A percentile compares a stretch with the other conserved stretches of the same genome.
Conservation (phyloP, 2,329 filamentous ascomycete genomes). For the Zymoseptoria brevis region DNA sequence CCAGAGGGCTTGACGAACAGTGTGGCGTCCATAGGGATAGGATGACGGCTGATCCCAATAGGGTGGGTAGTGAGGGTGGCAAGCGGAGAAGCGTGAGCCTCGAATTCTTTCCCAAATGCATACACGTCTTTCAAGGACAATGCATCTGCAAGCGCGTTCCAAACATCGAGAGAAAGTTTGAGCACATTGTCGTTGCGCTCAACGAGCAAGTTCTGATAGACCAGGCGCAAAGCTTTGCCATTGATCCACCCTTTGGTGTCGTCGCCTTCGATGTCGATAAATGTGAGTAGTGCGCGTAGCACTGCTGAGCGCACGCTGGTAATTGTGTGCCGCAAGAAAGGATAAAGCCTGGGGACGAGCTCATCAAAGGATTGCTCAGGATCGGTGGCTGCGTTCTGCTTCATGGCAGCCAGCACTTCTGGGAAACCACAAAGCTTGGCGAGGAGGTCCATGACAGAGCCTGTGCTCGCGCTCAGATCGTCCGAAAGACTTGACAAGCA, state of each 20-base stretch:
- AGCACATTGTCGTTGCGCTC: slow-evolving; percentile 81
- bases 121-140: slow-evolving; percentile 54
- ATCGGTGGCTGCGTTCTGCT: slow-evolving; percentile 72
- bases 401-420: slow-evolving; percentile 89
- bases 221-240: slow-evolving; percentile 74
- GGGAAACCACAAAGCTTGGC: slow-evolving; percentile 93
- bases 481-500: slow-evolving; percentile 95
- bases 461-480: slow-evolving; percentile 92
- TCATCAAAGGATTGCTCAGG: slow-evolving; percentile 84
- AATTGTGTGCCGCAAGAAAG: slow-evolving; percentile 93
- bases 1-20: slow-evolving; percentile 93
- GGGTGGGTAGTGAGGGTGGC: slow-evolving; percentile 81
- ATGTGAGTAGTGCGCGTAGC: slow-evolving; percentile 83
- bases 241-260: slow-evolving; percentile 84
- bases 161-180: slow-evolving; percentile 76
- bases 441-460: slow-evolving; percentile 95
- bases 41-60: slow-evolving; percentile 82
- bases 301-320: slow-evolving; percentile 91
- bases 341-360: slow-evolving; percentile 86
- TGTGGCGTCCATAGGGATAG: slow-evolving; percentile 81
- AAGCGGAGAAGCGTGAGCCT: slow-evolving; percentile 67
- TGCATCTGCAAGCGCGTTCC: slow-evolving; percentile 66
- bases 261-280: slow-evolving; percentile 75
- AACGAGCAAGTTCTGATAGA: slow-evolving; percentile 92
- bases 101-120: slow-evolving; percentile 64